Conservation (phyloP, 257 asterid genomes). For the Dorcoceras hygrometricum region DNA sequence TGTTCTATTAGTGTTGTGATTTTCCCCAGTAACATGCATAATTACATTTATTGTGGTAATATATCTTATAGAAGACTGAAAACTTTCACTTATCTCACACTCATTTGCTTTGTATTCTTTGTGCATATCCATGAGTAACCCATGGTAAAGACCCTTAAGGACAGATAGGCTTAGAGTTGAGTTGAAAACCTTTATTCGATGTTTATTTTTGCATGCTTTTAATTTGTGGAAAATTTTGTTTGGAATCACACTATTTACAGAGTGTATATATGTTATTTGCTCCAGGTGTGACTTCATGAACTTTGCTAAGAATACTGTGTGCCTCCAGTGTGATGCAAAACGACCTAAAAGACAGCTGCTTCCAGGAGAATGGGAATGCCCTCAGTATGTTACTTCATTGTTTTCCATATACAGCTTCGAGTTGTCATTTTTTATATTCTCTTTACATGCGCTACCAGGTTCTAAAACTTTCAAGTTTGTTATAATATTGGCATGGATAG, state of each 20-base stretch:
- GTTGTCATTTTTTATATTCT: not conserved
- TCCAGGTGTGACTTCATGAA: constrained; percentile 95
- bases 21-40: constrained; percentile 6
- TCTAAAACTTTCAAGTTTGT: not conserved
- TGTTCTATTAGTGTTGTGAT: constrained; percentile 21
- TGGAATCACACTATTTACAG: not conserved
- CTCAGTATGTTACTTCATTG: constrained; percentile 54
- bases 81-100: not conserved
- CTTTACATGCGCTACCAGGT: not conserved
- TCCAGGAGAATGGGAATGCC: constrained; percentile 99
- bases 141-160: not conserved
- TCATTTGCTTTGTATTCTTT: not conserved
- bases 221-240: constrained; percentile 1
- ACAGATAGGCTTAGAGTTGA: constrained; percentile 3
- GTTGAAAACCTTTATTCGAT: not conserved
- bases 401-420: constrained; percentile 10
- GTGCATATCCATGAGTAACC: not conserved
- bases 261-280: constrained; percentile 10
- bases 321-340: constrained; percentile 94
- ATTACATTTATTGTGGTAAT: constrained; percentile 7
- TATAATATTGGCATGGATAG: not conserved
- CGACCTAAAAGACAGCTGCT: constrained; percentile 97
- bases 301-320: constrained; percentile 86
- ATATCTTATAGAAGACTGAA: not conserved
- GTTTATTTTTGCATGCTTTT: not conserved